Base-by-base conservation (phyloP, 108 stramenopile species). In the Craspedostauros australis region DNA sequence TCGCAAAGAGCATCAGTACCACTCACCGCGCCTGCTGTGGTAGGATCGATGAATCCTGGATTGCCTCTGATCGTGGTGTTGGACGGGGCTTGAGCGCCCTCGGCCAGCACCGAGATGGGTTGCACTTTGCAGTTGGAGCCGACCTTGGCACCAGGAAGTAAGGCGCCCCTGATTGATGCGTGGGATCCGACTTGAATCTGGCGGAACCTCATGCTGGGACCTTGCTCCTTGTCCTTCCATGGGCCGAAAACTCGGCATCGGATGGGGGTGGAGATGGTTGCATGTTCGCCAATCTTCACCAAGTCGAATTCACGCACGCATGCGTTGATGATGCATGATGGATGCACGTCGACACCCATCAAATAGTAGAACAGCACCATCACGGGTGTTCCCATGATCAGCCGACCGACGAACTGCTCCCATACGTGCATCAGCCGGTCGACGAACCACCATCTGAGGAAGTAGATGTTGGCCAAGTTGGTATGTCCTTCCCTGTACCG, bases 231-330 rank as follows among this genome's bases (percentile, higher is more conserved):
- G 3, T 52, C 50, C 30, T 16, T 16, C 39, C 50, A 42, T 21
- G 43, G n/a, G 8, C 50, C 50, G 22, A 52, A 52, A 18, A 12
- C 37, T 3, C 50, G 39, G 15, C 50, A 52, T 30, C 12, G 3
- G 5, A 52, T 12, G 16, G 16, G 32, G 32, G 6, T 8, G 19
- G 5, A 12, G 28, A 52, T 15, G 5, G 50, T 16, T 16, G 16
- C 12, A 4, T 12, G 16, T 4, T 22, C 20, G 30, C 22, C 50
- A 40, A 52, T 37, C 8, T 16, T 4, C 5, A 52, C 32, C 16
- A 52, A 22, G 32, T 52, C 50, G 12, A 52, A 52, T 34, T 52
- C 50, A 15, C 50, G 30, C 18, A 52, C 4, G 12, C 32, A 52
- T 4, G 32, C 30, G 5, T 36, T 33, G 16, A 52, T 34, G 5